Evolutionary conservation across 2,329 filamentous ascomycete genomes (phyloP).

Genomic region (Neonectria magnoliae): DNA sequence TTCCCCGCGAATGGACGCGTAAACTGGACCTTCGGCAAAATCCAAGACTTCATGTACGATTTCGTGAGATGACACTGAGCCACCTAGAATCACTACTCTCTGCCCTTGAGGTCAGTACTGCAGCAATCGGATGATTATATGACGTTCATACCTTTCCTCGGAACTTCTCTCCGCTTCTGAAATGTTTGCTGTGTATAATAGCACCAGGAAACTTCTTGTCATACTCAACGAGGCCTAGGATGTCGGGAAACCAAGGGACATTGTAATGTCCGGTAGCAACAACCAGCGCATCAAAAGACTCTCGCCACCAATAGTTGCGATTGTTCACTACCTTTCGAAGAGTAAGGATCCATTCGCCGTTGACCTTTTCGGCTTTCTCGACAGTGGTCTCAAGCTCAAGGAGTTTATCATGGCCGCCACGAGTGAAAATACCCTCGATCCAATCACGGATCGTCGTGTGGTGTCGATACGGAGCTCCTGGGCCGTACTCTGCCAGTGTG

Average conservation of each 20-base stretch:
- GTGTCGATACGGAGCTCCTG: slow-evolving; percentile 8
- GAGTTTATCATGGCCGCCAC: slow-evolving; percentile 17
- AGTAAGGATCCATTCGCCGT: slow-evolving; percentile 59
- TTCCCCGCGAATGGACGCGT: slow-evolving; percentile 14
- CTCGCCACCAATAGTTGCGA: slow-evolving; percentile 53
- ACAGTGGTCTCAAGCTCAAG: slow-evolving; percentile 65
- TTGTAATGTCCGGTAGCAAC: slow-evolving; percentile 55
- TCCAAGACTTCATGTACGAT: slow-evolving; percentile 60
- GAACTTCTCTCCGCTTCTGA: slow-evolving; percentile 43
- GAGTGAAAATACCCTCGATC: slow-evolving; percentile 18
- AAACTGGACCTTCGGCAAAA: slow-evolving; percentile 3
- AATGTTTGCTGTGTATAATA: slow-evolving; percentile 54
- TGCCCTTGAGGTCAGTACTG: slow-evolving; percentile 33
- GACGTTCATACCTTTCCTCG: slow-evolving; percentile 29
- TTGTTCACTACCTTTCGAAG: slow-evolving; percentile 54
- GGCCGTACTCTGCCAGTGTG: slow-evolving; percentile 13
- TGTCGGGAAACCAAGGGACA: slow-evolving; percentile 52
- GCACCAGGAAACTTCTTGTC: slow-evolving; percentile 49
- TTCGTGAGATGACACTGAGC: slow-evolving; percentile 67
- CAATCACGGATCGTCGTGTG: slow-evolving; percentile 19
- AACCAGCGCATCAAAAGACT: slow-evolving; percentile 53
- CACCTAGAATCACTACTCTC: slow-evolving; percentile 66
- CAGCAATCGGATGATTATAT: rapidly evolving
- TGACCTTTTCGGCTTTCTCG: slow-evolving; percentile 59
- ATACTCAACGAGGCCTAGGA: slow-evolving; percentile 53